A percentile compares a stretch with the other conserved stretches of the same genome.
Conservation (phyloP, 208 protist species). For the Entamoeba histolytica region DNA sequence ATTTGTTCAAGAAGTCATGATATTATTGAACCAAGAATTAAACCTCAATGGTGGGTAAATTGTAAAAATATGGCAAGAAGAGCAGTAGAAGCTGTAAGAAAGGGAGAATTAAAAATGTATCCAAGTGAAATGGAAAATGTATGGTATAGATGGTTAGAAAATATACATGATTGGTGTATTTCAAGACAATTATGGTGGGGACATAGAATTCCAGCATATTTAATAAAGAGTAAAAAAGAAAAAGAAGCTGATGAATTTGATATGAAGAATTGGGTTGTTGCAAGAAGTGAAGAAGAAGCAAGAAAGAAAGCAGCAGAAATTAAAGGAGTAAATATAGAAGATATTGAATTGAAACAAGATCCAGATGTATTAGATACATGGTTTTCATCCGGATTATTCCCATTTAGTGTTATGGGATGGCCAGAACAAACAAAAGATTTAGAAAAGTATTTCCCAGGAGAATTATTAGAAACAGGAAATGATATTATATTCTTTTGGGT, state of each 20-base stretch:
- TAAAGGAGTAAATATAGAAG: constrained; percentile 39
- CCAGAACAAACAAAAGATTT: constrained; percentile 55
- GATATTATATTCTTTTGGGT: constrained; percentile 99
- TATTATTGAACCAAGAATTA: constrained; percentile 90
- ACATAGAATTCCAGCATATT: constrained; percentile 95
- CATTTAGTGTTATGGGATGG: constrained; percentile 74
- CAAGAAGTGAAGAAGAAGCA: constrained; percentile 67
- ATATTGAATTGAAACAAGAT: constrained; percentile 58
- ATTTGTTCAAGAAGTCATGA: constrained; percentile 82
- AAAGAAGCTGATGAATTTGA: neutral
- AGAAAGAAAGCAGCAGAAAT: constrained; percentile 30
- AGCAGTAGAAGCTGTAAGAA: constrained; percentile 20
- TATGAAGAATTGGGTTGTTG: constrained; percentile 61
- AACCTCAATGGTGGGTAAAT: constrained; percentile 96
- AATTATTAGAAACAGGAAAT: constrained; percentile 86
- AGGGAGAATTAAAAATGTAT: constrained; percentile 28
- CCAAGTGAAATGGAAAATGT: constrained; percentile 41
- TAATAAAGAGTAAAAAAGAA: constrained; percentile 32
- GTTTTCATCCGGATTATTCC: constrained; percentile 97
- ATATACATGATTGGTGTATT: constrained; percentile 65
- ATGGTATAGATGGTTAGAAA: constrained; percentile 37
- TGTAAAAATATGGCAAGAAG: constrained; percentile 49
- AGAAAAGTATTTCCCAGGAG: constrained; percentile 75
- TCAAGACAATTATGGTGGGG: constrained; percentile 98
- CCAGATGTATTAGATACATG: constrained; percentile 99